Evolutionary conservation across 2,329 filamentous ascomycete species (phyloP), one percentile per base, ranked within the genome.

Genomic region (Dactylellina leptospora): DNA sequence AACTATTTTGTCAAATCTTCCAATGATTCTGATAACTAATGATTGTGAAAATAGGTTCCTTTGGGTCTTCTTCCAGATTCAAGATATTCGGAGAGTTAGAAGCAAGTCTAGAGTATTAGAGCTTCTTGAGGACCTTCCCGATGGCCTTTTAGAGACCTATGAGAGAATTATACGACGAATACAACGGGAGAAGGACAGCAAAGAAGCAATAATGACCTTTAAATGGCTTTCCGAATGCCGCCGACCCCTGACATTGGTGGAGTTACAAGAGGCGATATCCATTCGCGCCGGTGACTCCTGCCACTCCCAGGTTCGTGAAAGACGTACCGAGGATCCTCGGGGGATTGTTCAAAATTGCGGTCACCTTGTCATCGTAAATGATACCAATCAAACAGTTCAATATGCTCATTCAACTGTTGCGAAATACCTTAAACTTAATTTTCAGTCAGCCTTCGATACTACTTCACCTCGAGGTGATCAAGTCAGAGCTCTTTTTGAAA

Each of bases 51-150:
- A 9, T 45, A 81, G 80, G 80, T 81, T 81, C 75, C 78, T 81
- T 2, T 82, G 80, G 80, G 79, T 80, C 18, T 75, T 74, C 11
- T 79, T 80, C 33, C 78, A 79, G 63, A 75, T 81, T 4, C 59
- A 78, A 9, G 80, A 81, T 40, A 75, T 81, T 4, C 80, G 79
- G 50, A 58, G 74, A 9, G 77, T 78, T 54, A 74, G 76, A 74
- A 79, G 77, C 44, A 78, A 79, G 51, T 71, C 77, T 9, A 78
- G 78, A 40, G 78, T 81, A 53, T 76, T 76, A 1, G 28, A 76
- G n/a, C 53, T 76, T 2, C 70, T 81, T 33, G 13, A 40, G 16
- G 60, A 75, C 36, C 76, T 81, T n/a, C 80, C 80, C 0, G 76
- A 74, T 60, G 75, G 75, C 30, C 62, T 81, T 11, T 50, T 74